phyloP scores from a whole-genome alignment of 2,329 filamentous ascomycete genomes.

The Sclerotinia sclerotiorum region DNA sequence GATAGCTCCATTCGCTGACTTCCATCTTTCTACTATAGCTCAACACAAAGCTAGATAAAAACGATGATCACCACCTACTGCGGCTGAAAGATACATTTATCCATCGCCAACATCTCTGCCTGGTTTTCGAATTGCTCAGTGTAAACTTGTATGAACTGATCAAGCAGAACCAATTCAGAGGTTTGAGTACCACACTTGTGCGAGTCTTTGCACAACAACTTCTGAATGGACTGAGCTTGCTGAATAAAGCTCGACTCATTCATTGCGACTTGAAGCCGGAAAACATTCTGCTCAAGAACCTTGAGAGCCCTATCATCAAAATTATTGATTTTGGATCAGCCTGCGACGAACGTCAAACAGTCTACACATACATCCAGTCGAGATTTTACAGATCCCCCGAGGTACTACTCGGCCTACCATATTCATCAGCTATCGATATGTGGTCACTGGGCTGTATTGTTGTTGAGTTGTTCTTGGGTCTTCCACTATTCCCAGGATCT shows the following conservation, averaged over 20 bases:
- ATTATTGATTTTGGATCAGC: conserved; percentile 99
- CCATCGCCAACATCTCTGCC: conserved; percentile 90
- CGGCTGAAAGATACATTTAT: conserved; percentile 98
- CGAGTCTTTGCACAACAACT: conserved; percentile 97
- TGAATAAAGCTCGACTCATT: conserved; percentile 95
- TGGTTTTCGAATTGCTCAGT: conserved; percentile 94
- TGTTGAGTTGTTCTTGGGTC: conserved; percentile 91
- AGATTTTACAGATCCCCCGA: conserved; percentile 97
- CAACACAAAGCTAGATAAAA: conserved; percentile 98
- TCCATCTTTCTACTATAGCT: conserved; percentile 53
- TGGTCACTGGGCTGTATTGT: conserved; percentile 99
- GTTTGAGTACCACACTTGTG: conserved; percentile 92
- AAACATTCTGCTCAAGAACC: conserved; percentile 95
- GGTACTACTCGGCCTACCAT: conserved; percentile 90
- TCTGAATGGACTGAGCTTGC: conserved; percentile 82
- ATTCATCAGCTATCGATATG: conserved; percentile 99
- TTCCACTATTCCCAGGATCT: conserved; percentile 92
- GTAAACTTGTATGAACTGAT: conserved; percentile 98
- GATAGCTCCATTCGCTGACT: conserved; percentile 24
- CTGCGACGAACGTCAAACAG: conserved; percentile 96
- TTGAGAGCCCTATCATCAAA: conserved; percentile 99
- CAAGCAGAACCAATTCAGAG: conserved; percentile 99
- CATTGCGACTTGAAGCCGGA: conserved; percentile 98
- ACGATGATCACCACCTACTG: conserved; percentile 94
- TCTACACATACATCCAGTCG: conserved; percentile 99